These are phyloP conservation scores for Colletotrichum chrysophilum DNA, from an alignment of 2,329 filamentous ascomycete species.

Conservation along the genomic window DNA sequence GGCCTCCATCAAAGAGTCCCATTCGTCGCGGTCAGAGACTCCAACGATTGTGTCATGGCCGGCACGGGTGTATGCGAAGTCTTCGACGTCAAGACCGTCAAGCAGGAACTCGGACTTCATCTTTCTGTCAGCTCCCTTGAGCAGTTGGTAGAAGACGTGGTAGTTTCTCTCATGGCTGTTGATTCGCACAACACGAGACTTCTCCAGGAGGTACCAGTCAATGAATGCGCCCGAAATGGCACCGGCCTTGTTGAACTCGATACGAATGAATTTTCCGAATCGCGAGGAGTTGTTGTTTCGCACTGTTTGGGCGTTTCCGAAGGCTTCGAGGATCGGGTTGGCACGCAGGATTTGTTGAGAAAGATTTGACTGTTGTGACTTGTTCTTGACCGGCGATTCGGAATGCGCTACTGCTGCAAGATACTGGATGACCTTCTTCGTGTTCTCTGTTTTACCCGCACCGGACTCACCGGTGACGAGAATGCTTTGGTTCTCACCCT, in stretches of 20 bases:
- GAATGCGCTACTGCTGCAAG: slow-evolving; percentile 90
- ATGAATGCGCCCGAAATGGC: slow-evolving; percentile 96
- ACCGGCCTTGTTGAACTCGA: slow-evolving; percentile 87
- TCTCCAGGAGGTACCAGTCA: slow-evolving; percentile 97
- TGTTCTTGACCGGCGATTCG: slow-evolving; percentile 71
- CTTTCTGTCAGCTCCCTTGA: slow-evolving; percentile 78
- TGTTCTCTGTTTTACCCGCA: slow-evolving; percentile 98
- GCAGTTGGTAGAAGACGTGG: slow-evolving; percentile 94
- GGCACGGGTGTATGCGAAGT: slow-evolving; percentile 90
- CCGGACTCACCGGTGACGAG: slow-evolving; percentile 97
- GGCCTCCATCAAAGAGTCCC: slow-evolving; percentile 87
- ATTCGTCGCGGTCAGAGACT: slow-evolving; percentile 89
- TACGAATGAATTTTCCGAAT: slow-evolving; percentile 98
- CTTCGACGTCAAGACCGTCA: slow-evolving; percentile 75
- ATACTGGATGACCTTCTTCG: slow-evolving; percentile 99
- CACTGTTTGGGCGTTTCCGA: slow-evolving; percentile 97
- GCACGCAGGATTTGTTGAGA: slow-evolving; percentile 96
- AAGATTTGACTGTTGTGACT: slow-evolving; percentile 76
- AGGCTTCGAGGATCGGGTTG: slow-evolving; percentile 96
- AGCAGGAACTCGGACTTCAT: slow-evolving; percentile 82
- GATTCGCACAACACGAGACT: slow-evolving; percentile 93
- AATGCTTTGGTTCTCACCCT: slow-evolving; percentile 96
- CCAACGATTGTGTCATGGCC: slow-evolving; percentile 92
- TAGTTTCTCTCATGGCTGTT: slow-evolving; percentile 93
- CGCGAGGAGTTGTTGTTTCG: slow-evolving; percentile 98